Percentiles rank a stretch among this genome's conserved stretches.
These are phyloP conservation scores for Micractinium conductrix DNA, from an alignment of 139 green algal genomes.

Conservation along the genomic window DNA sequence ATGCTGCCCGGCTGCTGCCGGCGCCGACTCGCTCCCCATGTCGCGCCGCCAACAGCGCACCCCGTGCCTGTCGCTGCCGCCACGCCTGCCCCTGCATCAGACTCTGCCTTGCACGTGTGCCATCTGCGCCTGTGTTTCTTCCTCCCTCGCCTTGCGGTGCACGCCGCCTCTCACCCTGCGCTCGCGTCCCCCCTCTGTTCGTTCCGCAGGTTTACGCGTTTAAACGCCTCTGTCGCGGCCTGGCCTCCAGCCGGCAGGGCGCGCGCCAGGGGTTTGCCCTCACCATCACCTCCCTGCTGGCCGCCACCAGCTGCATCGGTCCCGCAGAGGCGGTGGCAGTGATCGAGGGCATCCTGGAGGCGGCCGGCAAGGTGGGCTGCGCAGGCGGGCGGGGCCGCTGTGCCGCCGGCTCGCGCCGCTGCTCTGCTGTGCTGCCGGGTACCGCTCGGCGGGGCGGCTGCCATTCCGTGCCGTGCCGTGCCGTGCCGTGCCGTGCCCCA, in stretches of 20 bases:
- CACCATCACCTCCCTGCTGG: conserved; percentile 62
- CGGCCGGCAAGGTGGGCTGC: conserved; percentile 19
- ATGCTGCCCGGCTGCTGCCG: too few relatives aligned
- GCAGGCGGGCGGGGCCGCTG: not conserved
- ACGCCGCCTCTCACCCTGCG: not conserved
- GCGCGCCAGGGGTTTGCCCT: conserved; percentile 86
- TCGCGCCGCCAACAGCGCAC: too few relatives aligned
- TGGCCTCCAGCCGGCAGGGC: conserved; percentile 69
- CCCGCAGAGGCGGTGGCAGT: conserved; percentile 14
- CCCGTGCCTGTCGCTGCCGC: not conserved
- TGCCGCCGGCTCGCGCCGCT: not conserved
- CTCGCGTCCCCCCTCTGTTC: not conserved
- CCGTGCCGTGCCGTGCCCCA: too few relatives aligned
- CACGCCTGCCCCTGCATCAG: not conserved
- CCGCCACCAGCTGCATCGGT: conserved; percentile 15
- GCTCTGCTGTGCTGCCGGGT: too few relatives aligned
- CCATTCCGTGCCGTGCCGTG: not conserved
- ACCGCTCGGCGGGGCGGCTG: not conserved
- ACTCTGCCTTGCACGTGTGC: not conserved
- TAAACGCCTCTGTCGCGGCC: conserved; percentile 72
- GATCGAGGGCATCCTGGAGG: conserved; percentile 26
- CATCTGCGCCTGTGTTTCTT: not conserved
- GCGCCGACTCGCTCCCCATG: too few relatives aligned
- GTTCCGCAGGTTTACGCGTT: conserved; percentile 68
- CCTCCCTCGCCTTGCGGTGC: too few relatives aligned